phyloP scores from a whole-genome alignment of 2,329 filamentous ascomycete species.

The Cladosporium sp. region DNA sequence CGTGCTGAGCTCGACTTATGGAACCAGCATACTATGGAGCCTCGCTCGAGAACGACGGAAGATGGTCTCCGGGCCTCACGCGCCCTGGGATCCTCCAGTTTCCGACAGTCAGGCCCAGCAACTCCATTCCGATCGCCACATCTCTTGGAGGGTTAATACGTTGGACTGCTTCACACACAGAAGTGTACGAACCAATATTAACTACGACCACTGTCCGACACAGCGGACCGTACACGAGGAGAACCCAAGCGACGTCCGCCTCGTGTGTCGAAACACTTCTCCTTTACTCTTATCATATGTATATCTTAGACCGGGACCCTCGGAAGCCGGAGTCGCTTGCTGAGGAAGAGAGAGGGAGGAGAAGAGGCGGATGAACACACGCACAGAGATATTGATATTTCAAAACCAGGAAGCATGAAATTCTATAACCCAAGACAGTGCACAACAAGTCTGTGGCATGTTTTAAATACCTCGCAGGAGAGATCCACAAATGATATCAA shows the following conservation, averaged over 20 bases:
- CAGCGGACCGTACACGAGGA: neutral
- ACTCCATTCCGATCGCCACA: neutral
- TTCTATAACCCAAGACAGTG: neutral
- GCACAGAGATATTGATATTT: neutral
- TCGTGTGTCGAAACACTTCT: constrained; percentile 1
- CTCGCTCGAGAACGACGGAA: neutral
- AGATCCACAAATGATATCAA: neutral
- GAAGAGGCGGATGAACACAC: neutral
- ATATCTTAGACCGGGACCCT: constrained; percentile 3
- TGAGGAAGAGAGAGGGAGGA: neutral
- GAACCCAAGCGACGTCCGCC: neutral
- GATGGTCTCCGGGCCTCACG: neutral
- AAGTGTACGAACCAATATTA: neutral
- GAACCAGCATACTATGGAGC: neutral
- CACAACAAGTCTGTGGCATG: neutral
- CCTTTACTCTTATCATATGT: neutral
- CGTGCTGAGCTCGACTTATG: neutral
- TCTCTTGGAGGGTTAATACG: neutral
- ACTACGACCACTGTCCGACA: neutral
- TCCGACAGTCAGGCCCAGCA: neutral
- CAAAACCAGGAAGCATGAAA: neutral
- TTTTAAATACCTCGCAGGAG: neutral
- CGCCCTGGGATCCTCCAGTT: neutral
- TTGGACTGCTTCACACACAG: neutral
- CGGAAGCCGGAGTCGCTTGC: neutral